phyloP scores from a whole-genome alignment of 2,329 filamentous ascomycete genomes.

The Pseudocercospora vitis region DNA sequence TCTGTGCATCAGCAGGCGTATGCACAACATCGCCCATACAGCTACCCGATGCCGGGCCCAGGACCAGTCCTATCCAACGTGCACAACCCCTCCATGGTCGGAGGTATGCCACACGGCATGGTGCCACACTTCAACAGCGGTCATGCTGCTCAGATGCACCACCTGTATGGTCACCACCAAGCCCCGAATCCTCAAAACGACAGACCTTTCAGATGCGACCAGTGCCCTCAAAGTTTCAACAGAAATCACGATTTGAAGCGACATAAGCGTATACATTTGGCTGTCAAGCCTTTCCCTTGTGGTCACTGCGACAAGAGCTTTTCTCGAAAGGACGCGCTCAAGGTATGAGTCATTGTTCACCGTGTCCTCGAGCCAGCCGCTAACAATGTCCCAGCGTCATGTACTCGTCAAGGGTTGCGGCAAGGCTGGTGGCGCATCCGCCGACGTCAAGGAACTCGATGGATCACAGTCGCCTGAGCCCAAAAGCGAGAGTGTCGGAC shows the following conservation, averaged over 20 bases:
- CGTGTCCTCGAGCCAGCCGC: slow-evolving; percentile 40
- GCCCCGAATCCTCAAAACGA: slow-evolving; percentile 61
- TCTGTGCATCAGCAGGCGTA: slow-evolving; percentile 46
- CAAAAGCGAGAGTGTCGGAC: slow-evolving; percentile 36
- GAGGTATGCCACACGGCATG: slow-evolving; percentile 55
- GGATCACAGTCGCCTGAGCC: slow-evolving; percentile 37
- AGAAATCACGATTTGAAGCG: slow-evolving; percentile 94
- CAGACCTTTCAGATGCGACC: slow-evolving; percentile 90
- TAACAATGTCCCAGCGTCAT: slow-evolving; percentile 55
- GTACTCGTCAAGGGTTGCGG: slow-evolving; percentile 68
- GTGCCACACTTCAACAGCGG: slow-evolving; percentile 59
- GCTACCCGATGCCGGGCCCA: slow-evolving; percentile 63
- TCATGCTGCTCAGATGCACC: slow-evolving; percentile 67
- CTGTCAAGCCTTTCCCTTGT: slow-evolving; percentile 94
- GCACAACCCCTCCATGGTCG: slow-evolving; percentile 65
- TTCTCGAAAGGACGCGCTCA: slow-evolving; percentile 91
- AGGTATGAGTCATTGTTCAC: slow-evolving; percentile 61
- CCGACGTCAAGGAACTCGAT: slow-evolving; percentile 40
- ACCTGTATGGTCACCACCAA: slow-evolving; percentile 56
- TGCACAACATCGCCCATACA: slow-evolving; percentile 51
- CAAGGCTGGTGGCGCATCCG: slow-evolving; percentile 45
- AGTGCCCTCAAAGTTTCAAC: slow-evolving; percentile 91
- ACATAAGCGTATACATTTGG: slow-evolving; percentile 91
- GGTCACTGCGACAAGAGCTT: slow-evolving; percentile 93
- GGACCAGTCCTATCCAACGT: slow-evolving; percentile 77